These are phyloP conservation scores for Globisporangium megalacanthum DNA, from an alignment of 352 stramenopile genomes.

Conservation along the genomic window DNA sequence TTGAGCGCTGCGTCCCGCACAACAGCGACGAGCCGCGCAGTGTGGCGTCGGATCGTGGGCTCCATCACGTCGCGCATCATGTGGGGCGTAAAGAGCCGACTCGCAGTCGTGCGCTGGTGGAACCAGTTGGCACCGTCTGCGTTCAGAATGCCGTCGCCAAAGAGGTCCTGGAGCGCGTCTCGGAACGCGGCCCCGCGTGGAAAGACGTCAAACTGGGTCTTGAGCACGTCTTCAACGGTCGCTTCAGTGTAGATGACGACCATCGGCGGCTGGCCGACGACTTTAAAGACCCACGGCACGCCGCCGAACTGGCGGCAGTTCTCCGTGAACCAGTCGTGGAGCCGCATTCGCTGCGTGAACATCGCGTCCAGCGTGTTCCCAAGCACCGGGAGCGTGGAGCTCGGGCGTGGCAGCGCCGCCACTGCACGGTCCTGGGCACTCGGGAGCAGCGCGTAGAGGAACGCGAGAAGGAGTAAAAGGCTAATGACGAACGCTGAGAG, in stretches of 20 bases:
- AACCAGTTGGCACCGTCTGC: conserved; percentile 29
- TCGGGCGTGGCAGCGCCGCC: conserved; percentile 3
- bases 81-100: conserved; percentile 24
- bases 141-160: conserved; percentile 53
- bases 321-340: conserved; percentile 21
- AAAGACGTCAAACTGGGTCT: conserved; percentile 62
- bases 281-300: conserved; percentile 31
- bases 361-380: conserved; percentile 15
- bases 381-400: conserved; percentile 13
- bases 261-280: conserved; percentile 24
- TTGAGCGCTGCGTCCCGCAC: background rate
- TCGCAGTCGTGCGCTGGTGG: conserved; percentile 31
- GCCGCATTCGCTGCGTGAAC: conserved; percentile 6
- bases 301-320: conserved; percentile 14
- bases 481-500: background rate
- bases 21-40: background rate
- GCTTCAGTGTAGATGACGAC: conserved; percentile 33
- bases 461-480: background rate
- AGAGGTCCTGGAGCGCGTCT: conserved; percentile 37
- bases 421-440: conserved; percentile 5
- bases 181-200: conserved; percentile 34
- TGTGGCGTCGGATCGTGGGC: conserved; percentile 1
- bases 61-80: conserved; percentile 26
- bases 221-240: conserved; percentile 41
- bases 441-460: background rate